Evolutionary conservation across 1,284 basidiomycete species (phyloP).

Genomic region (Abortiporus biennis): DNA sequence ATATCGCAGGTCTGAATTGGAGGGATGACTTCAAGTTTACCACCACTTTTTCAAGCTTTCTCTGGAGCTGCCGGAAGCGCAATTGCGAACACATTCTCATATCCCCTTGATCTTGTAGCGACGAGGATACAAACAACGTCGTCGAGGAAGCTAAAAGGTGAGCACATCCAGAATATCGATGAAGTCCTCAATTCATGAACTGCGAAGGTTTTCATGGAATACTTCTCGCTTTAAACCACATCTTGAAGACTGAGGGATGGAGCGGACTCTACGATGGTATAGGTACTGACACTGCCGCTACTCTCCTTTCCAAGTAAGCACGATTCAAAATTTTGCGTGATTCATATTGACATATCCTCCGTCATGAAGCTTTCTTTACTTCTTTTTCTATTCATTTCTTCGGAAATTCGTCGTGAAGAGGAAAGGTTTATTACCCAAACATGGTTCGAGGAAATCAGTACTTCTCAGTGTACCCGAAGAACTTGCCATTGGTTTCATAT

Average conservation of each 20-base stretch:
- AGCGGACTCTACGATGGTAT: conserved; percentile 44
- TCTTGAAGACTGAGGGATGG: conserved; percentile 34
- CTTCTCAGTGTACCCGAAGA: conserved; percentile 35
- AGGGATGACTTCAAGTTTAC: conserved; percentile 54
- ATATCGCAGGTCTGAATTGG: no score
- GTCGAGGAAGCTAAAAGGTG: conserved; percentile 13
- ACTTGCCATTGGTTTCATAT: conserved; percentile 43
- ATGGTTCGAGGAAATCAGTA: conserved; percentile 11
- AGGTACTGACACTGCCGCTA: conserved; percentile 43
- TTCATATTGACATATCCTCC: neutral
- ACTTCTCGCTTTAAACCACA: conserved; percentile 28
- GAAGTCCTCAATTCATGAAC: no score
- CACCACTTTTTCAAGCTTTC: conserved; percentile 49
- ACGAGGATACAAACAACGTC: conserved; percentile 32
- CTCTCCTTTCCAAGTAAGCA: conserved; percentile 44
- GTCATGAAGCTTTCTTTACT: conserved; percentile 34
- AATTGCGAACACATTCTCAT: conserved; percentile 42
- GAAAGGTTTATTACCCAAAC: conserved; percentile 1
- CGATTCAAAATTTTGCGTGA: neutral
- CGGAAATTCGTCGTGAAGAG: conserved; percentile 21
- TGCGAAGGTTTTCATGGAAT: conserved; percentile 27
- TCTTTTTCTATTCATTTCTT: conserved; percentile 27
- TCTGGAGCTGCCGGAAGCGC: conserved; percentile 51
- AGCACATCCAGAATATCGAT: neutral
- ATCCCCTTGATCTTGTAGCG: conserved; percentile 49